These are phyloP conservation scores for Discostella stelligeroides DNA, from an alignment of 108 stramenopile species.

Conservation along the genomic window DNA sequence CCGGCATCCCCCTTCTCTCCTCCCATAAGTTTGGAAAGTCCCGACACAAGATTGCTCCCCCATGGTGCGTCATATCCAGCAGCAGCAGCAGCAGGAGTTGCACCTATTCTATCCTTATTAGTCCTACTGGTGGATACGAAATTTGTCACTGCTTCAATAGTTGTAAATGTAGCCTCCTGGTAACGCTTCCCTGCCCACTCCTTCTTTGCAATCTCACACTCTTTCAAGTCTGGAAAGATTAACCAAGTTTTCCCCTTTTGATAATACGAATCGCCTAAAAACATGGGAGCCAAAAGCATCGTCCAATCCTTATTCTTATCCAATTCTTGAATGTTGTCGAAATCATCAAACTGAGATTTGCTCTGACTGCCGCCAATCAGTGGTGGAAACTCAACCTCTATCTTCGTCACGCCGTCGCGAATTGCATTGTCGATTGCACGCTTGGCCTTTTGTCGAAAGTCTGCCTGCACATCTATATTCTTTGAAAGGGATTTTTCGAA, in stretches of 20 bases:
- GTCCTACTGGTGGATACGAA: slow-evolving; percentile 29
- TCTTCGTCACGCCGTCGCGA: slow-evolving; percentile 27
- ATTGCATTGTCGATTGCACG: slow-evolving; percentile 53
- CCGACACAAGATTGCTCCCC: slow-evolving; percentile 75
- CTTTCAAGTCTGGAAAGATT: slow-evolving; percentile 83
- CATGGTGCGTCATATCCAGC: slow-evolving; percentile 71
- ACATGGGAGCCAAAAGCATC: slow-evolving; percentile 56
- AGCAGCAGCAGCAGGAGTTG: no score
- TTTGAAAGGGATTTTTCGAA: slow-evolving; percentile 75
- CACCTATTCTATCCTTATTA: slow-evolving; percentile 3
- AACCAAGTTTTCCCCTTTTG: slow-evolving; percentile 60
- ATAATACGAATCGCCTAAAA: slow-evolving; percentile 37
- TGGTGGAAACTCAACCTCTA: slow-evolving; percentile 88
- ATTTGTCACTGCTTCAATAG: slow-evolving; percentile 75
- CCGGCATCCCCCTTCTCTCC: slow-evolving; percentile 66
- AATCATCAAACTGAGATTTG: slow-evolving; percentile 88
- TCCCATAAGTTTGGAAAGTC: slow-evolving; percentile 57
- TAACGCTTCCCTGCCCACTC: slow-evolving; percentile 77
- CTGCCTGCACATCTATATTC: slow-evolving; percentile 61
- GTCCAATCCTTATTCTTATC: slow-evolving; percentile 84
- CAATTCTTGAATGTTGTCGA: slow-evolving; percentile 87
- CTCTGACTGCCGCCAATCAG: slow-evolving; percentile 64
- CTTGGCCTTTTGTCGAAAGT: slow-evolving; percentile 58
- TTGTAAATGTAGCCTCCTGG: slow-evolving; percentile 66
- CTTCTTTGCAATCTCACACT: slow-evolving; percentile 72